These are phyloP conservation scores for Pyrus communis DNA, from an alignment of 306 rosid genomes.

Conservation along the genomic window DNA sequence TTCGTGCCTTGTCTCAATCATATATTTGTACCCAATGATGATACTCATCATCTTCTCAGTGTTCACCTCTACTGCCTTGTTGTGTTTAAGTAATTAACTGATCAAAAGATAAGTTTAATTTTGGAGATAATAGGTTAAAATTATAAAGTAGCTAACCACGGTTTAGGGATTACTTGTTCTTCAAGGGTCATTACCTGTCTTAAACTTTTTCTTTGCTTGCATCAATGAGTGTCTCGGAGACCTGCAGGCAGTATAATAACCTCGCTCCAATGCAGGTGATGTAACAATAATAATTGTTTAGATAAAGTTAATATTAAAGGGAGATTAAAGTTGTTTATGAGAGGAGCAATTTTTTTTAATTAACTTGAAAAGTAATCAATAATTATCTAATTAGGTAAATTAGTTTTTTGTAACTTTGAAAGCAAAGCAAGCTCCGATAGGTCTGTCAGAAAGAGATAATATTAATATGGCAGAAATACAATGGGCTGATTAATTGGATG, in stretches of 20 bases:
- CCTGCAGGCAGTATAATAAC: background rate
- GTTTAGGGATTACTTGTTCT: slow-evolving; percentile 25
- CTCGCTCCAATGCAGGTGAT: background rate
- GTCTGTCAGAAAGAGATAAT: background rate
- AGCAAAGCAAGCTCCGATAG: slow-evolving; percentile 22
- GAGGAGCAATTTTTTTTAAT: slow-evolving; percentile 1
- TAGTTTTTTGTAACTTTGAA: slow-evolving; percentile 18
- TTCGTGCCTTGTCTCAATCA: slow-evolving; percentile 32
- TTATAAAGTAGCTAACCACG: background rate
- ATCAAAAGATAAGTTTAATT: background rate
- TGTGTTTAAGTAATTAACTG: background rate
- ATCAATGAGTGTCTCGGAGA: background rate
- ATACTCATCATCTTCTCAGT: background rate
- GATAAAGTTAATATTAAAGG: background rate
- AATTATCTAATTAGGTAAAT: slow-evolving; percentile 13
- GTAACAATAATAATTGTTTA: slow-evolving; percentile 4
- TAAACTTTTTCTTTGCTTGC: slow-evolving; percentile 7
- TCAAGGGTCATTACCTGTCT: slow-evolving; percentile 36
- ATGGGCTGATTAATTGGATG: slow-evolving; percentile 1
- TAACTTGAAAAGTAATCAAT: slow-evolving; percentile 18
- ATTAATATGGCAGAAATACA: background rate
- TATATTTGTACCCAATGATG: slow-evolving; percentile 1
- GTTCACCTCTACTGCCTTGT: background rate
- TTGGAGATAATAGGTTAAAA: background rate
- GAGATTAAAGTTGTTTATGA: slow-evolving; percentile 7